Percentiles rank a stretch among this genome's conserved stretches.
Evolutionary conservation across 495 filamentous ascomycete genomes (phyloP).

Genomic region (Thermochaetoides thermophila): DNA sequence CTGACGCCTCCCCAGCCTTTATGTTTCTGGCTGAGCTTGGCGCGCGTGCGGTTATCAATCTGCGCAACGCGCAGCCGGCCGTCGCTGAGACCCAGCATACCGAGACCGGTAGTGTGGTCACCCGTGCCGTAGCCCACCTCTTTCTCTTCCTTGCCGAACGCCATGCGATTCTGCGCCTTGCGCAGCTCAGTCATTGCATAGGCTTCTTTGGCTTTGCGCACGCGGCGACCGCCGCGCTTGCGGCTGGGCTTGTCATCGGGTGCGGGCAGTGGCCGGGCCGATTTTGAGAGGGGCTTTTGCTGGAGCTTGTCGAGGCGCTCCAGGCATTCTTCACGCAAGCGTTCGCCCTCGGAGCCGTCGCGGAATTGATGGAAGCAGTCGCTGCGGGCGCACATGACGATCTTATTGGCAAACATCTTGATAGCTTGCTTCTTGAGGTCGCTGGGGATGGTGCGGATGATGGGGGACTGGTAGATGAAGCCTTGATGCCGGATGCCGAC

Average conservation of each 20-base stretch:
- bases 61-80: slow-evolving; percentile 76
- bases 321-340: slow-evolving; percentile 69
- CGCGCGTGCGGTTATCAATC: slow-evolving; percentile 84
- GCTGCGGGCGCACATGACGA: slow-evolving; percentile 77
- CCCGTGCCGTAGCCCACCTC: slow-evolving; percentile 87
- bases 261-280: slow-evolving; percentile 72
- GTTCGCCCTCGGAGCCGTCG: slow-evolving; percentile 70
- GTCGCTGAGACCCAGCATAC: slow-evolving; percentile 88
- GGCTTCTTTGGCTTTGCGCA: slow-evolving; percentile 91
- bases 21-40: slow-evolving; percentile 86
- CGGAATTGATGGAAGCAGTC: slow-evolving; percentile 73
- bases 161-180: slow-evolving; percentile 92
- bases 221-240: slow-evolving; percentile 84
- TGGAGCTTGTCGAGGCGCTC: slow-evolving; percentile 87
- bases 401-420: slow-evolving; percentile 86
- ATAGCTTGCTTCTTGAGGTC: slow-evolving; percentile 91
- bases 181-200: slow-evolving; percentile 93
- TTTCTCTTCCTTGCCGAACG: slow-evolving; percentile 88
- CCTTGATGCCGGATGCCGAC: slow-evolving; percentile 84
- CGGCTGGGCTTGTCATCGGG: slow-evolving; percentile 90
- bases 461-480: slow-evolving; percentile 80
- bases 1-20: slow-evolving; percentile 80
- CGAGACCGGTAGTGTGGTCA: slow-evolving; percentile 73
- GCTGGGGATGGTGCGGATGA: slow-evolving; percentile 66
- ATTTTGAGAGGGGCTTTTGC: slow-evolving; percentile 85